Percentiles rank a stretch among this genome's conserved stretches.
phyloP scores from a whole-genome alignment of 345 rosid species.

The Dimocarpus longan region DNA sequence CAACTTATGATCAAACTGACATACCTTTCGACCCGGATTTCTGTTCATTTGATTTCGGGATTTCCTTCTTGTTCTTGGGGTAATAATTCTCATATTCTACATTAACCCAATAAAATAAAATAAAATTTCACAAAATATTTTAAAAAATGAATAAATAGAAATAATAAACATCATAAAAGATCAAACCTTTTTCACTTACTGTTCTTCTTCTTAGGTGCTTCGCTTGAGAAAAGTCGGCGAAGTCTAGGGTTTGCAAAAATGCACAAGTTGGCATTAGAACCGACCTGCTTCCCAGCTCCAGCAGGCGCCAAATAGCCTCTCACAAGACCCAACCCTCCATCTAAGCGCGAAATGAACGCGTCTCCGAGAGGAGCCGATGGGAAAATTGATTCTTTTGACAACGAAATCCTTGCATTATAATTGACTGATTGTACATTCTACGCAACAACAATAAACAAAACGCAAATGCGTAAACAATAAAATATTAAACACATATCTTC shows the following conservation, averaged over 20 bases:
- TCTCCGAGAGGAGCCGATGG: not conserved
- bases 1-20: not conserved
- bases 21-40: constrained; percentile 42
- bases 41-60: constrained; percentile 32
- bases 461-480: not conserved
- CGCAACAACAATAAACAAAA: not conserved
- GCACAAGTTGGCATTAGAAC: constrained; percentile 16
- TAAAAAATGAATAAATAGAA: not conserved
- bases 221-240: constrained; percentile 36
- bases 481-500: not conserved
- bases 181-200: constrained; percentile 29
- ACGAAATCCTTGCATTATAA: constrained; percentile 19
- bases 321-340: constrained; percentile 31
- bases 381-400: constrained; percentile 5
- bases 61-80: constrained; percentile 47
- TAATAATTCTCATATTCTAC: constrained; percentile 43
- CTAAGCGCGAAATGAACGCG: constrained; percentile 25
- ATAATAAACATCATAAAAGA: not conserved
- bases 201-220: constrained; percentile 39
- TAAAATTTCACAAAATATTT: too few species aligned
- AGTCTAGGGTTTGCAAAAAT: constrained; percentile 39
- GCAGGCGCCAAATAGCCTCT: constrained; percentile 32
- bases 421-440: constrained; percentile 27
- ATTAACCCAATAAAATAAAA: constrained; percentile 6
- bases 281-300: constrained; percentile 40